Conservation (phyloP, 2,329 filamentous ascomycete genomes). For the Onygenales sp. region DNA sequence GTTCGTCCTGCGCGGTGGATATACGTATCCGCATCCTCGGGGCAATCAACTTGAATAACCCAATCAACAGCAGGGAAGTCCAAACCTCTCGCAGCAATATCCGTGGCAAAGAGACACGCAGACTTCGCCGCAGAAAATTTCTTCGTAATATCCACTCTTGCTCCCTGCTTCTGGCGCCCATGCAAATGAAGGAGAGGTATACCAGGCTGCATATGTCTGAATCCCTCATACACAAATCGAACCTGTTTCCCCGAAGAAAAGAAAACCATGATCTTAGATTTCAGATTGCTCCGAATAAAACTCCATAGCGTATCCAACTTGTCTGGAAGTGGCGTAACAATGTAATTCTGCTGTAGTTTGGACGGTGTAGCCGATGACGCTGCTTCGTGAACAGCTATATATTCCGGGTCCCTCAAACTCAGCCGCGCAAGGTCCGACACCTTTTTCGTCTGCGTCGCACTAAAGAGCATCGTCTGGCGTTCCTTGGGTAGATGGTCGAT, state of each 20-base stretch:
- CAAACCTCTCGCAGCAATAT: slow-evolving; percentile 85
- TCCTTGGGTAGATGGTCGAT: slow-evolving; percentile 79
- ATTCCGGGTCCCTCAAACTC: slow-evolving; percentile 83
- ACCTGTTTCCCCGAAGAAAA: slow-evolving; percentile 94
- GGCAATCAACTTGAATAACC: slow-evolving; percentile 97
- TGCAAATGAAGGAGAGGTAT: slow-evolving; percentile 88
- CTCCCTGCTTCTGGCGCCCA: slow-evolving; percentile 85
- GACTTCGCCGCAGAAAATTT: slow-evolving; percentile 73
- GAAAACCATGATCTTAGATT: slow-evolving; percentile 92
- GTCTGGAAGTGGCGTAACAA: slow-evolving; percentile 71
- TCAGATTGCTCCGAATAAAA: slow-evolving; percentile 83
- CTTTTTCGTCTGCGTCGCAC: slow-evolving; percentile 89
- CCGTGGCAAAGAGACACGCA: slow-evolving; percentile 87
- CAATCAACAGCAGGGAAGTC: slow-evolving; percentile 97
- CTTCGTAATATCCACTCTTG: slow-evolving; percentile 75
- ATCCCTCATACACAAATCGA: slow-evolving; percentile 87
- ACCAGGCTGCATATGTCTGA: slow-evolving; percentile 88
- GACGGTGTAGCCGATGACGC: slow-evolving; percentile 71
- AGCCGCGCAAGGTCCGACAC: slow-evolving; percentile 85
- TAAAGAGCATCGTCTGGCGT: slow-evolving; percentile 89
- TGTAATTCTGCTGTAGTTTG: slow-evolving; percentile 82
- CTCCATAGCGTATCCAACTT: slow-evolving; percentile 90
- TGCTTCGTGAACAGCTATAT: slow-evolving; percentile 84
- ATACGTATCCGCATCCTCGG: slow-evolving; percentile 94
- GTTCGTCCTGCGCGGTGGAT: slow-evolving; percentile 94